Conservation (phyloP, 306 rosid genomes). For the Prosopis cineraria region DNA sequence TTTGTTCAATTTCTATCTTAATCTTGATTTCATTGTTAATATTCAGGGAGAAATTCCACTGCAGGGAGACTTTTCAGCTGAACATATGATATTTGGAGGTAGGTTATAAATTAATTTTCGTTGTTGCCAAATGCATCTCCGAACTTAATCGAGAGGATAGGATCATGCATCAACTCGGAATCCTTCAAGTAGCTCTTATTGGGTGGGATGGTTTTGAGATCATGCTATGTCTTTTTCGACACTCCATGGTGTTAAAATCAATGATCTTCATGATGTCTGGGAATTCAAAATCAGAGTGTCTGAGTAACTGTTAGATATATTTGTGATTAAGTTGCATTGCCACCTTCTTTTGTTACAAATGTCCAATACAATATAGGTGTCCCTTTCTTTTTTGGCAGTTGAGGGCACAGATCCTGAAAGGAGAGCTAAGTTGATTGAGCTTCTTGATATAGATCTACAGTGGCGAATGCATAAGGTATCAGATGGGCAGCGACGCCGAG, state of each 20-base stretch:
- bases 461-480: conserved; percentile 99
- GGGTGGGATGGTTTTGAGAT: not conserved
- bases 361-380: conserved; percentile 14
- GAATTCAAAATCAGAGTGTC: not conserved
- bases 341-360: conserved; percentile 23
- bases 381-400: conserved; percentile 55
- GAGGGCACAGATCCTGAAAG: conserved; percentile 85
- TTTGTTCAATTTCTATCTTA: conserved; percentile 36
- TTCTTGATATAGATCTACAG: conserved; percentile 85
- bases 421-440: conserved; percentile 81
- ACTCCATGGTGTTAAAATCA: conserved; percentile 15
- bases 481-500: conserved; percentile 96
- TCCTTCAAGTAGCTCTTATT: conserved; percentile 16
- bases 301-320: not conserved
- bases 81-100: conserved; percentile 99
- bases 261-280: conserved; percentile 14
- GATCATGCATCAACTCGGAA: conserved; percentile 11
- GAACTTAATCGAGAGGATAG: conserved; percentile 8
- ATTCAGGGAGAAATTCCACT: conserved; percentile 93
- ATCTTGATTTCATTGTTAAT: conserved; percentile 28
- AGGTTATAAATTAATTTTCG: conserved; percentile 36
- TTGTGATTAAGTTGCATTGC: not conserved
- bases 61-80: conserved; percentile 97
- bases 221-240: conserved; percentile 15
- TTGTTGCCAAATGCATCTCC: conserved; percentile 29